Percentiles rank a stretch among this genome's conserved stretches.
These are phyloP conservation scores for Gymnopilus junonius DNA, from an alignment of 768 basidiomycete genomes.

Conservation along the genomic window DNA sequence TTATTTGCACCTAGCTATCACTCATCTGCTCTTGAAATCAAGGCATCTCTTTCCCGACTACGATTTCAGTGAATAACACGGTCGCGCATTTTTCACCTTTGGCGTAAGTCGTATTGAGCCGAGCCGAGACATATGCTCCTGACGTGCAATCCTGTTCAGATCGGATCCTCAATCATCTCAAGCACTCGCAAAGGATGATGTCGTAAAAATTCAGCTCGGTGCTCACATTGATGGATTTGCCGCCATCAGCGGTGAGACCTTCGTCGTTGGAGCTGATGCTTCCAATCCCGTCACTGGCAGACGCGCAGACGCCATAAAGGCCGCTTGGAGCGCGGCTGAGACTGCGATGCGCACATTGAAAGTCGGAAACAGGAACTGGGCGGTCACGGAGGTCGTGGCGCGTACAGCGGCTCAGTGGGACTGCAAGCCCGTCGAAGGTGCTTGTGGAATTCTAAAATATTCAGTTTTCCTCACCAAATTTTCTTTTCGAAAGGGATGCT, in stretches of 20 bases:
- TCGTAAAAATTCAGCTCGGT: constrained; percentile 95
- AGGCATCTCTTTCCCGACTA: constrained; percentile 96
- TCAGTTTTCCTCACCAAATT: constrained; percentile 1
- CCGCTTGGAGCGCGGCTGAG: constrained; percentile 93
- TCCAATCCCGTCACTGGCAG: constrained; percentile 80
- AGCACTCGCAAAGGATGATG: constrained; percentile 80
- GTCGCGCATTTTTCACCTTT: constrained; percentile 98
- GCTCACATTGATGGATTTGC: constrained; percentile 99
- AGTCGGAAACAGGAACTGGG: constrained; percentile 94
- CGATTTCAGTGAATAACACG: constrained; percentile 91
- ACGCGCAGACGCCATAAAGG: constrained; percentile 90
- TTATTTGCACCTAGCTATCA: neutral
- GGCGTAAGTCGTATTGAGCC: constrained; percentile 62
- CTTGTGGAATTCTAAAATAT: constrained; percentile 21
- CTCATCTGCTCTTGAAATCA: neutral
- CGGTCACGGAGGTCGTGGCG: constrained; percentile 84
- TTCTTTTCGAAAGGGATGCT: constrained; percentile 74
- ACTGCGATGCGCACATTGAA: constrained; percentile 90
- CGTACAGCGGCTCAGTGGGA: constrained; percentile 74
- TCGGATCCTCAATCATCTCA: constrained; percentile 76
- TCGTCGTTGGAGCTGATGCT: constrained; percentile 82
- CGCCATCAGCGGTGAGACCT: constrained; percentile 89
- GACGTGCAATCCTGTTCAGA: constrained; percentile 38
- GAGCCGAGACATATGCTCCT: constrained; percentile 10
- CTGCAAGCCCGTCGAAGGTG: constrained; percentile 95